Base-by-base conservation (phyloP, 2,329 filamentous ascomycete genomes). In the Fusarium equiseti region DNA sequence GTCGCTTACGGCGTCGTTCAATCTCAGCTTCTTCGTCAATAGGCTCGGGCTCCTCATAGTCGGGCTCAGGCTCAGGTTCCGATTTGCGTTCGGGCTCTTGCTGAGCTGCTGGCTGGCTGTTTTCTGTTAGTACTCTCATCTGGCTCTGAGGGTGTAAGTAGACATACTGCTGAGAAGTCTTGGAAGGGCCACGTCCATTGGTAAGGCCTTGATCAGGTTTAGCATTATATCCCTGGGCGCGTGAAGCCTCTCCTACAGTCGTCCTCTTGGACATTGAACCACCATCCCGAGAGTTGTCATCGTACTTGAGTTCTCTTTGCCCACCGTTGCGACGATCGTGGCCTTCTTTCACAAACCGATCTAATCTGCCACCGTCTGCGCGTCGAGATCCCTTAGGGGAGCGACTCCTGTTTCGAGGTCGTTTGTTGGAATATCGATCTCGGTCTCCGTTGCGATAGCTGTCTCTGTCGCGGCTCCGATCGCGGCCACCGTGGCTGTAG, bases 1-100 rank as follows among this genome's bases (percentile, higher is more conserved):
- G 91, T 63, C 92, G 89, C 77, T 92, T 94, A 29, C 94, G 91
- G 59, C 95, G 92, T 75, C 94, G 91, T 79, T 97, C 92, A 75
- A 97, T 92, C 76, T 95, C 87, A 72, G 92, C 90, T 68, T 92
- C 92, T 82, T 97, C 92, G 79, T 97, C 92, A 73, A 94, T 78
- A n/a, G 87, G 85, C 73, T 89, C 85, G 59, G 86, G 83, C 70
- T 88, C 86, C 66, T 87, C 83, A 71, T 81, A 84, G 63, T 82
- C 79, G 69, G 68, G 73, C 58, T 75, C 74, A 27, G 72, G 68
- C 16, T 68, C 64, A 13, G 50, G 56, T 58, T 82, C 79, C 8
- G 43, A 27, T 24, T 73, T 64, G 40, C 61, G 69, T 64, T 82
- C 79, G 24, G 63, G 66, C 49, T 68, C 54, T 40, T 64, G 49